Conservation (phyloP, 345 rosid genomes). For the Syzygium aromaticum region DNA sequence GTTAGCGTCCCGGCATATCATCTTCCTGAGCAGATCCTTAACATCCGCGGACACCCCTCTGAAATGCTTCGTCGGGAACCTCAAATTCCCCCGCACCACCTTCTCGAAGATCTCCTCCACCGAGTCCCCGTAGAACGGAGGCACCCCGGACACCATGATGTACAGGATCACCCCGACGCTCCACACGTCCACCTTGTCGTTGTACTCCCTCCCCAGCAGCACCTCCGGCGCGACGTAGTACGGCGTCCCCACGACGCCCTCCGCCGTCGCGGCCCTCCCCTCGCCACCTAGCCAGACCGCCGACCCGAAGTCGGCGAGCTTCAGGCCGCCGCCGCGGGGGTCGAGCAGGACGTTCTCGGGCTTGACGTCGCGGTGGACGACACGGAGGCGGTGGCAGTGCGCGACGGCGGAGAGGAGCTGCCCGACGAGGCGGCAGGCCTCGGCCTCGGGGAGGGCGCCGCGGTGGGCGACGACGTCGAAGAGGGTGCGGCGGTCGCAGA, state of each 20-base stretch:
- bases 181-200: slow-evolving; percentile 86
- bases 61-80: slow-evolving; percentile 59
- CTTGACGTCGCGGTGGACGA: slow-evolving; percentile 80
- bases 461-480: slow-evolving; percentile 32
- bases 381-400: slow-evolving; percentile 63
- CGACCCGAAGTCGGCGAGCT: slow-evolving; percentile 77
- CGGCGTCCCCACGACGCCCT: slow-evolving; percentile 83
- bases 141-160: slow-evolving; percentile 68
- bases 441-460: slow-evolving; percentile 32
- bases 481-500: slow-evolving; percentile 57
- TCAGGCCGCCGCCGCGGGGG: slow-evolving; percentile 68
- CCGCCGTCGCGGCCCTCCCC: slow-evolving; percentile 5
- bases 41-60: slow-evolving; percentile 41
- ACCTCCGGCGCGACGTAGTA: slow-evolving; percentile 93
- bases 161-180: slow-evolving; percentile 78
- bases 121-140: slow-evolving; percentile 80
- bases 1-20: slow-evolving; percentile 74
- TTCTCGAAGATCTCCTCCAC: slow-evolving; percentile 64
- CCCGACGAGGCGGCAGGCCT: slow-evolving; percentile 26
- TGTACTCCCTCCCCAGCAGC: slow-evolving; percentile 55
- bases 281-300: slow-evolving; percentile 40
- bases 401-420: slow-evolving; percentile 53
- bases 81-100: slow-evolving; percentile 58
- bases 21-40: slow-evolving; percentile 72
- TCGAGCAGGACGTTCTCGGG: slow-evolving; percentile 68